These are phyloP conservation scores for Euphorbia peplus DNA, from an alignment of 345 rosid genomes.

Conservation along the genomic window DNA sequence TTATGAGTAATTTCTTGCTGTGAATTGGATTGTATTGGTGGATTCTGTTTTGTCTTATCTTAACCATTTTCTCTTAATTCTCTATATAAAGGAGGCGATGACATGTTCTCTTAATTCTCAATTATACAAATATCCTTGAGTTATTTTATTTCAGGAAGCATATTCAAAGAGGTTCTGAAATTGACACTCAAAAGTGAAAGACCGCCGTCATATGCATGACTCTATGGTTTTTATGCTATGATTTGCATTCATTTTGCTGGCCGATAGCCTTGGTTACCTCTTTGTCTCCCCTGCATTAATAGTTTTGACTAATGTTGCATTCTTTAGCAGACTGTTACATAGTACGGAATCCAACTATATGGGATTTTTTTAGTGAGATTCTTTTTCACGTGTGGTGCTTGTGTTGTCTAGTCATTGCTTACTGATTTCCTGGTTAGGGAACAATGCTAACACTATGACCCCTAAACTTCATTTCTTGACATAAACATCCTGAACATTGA, in stretches of 20 bases:
- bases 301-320: neutral
- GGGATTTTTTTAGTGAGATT: neutral
- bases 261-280: neutral
- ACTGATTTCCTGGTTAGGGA: neutral
- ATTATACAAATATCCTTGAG: too few relatives aligned
- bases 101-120: neutral
- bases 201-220: neutral
- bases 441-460: neutral
- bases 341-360: neutral
- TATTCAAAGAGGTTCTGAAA: neutral
- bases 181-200: neutral
- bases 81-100: neutral
- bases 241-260: neutral
- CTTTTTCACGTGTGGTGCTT: neutral
- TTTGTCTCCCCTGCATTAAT: neutral
- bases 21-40: neutral
- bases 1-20: neutral
- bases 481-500: too few relatives aligned
- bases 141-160: neutral
- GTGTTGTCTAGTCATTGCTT: neutral
- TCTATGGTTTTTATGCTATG: neutral
- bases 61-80: neutral
- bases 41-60: neutral
- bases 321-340: neutral
- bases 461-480: neutral